Percentiles rank a stretch among this genome's conserved stretches.
These are phyloP conservation scores for Maudiozyma saulgeensis DNA, from an alignment of 805 yeast species.

Conservation along the genomic window DNA sequence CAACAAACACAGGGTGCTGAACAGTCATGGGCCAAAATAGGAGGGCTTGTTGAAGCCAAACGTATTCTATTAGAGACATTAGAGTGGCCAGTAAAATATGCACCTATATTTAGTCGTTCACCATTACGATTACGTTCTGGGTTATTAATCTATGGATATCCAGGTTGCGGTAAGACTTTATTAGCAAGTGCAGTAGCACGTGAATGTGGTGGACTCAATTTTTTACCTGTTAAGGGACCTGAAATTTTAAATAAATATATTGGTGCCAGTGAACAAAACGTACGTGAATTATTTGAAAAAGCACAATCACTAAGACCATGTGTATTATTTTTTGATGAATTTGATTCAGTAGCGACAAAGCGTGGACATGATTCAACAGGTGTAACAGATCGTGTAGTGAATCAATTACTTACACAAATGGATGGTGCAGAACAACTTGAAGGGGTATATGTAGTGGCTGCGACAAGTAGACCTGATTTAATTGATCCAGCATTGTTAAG, in stretches of 20 bases:
- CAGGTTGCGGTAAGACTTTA: conserved; percentile 95
- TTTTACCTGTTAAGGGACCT: conserved; percentile 91
- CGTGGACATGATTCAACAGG: conserved; percentile 98
- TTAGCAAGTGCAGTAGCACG: conserved; percentile 89
- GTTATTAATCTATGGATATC: conserved; percentile 83
- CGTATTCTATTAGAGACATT: conserved; percentile 70
- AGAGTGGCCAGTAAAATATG: conserved; percentile 96
- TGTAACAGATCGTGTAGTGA: conserved; percentile 94
- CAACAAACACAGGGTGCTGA: neutral
- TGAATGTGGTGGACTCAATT: conserved; percentile 78
- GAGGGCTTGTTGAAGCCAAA: conserved; percentile 76
- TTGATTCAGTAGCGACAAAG: conserved; percentile 94
- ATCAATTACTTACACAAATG: conserved; percentile 95
- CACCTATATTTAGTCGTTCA: conserved; percentile 85
- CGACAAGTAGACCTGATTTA: conserved; percentile 90
- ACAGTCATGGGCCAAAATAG: conserved; percentile 71
- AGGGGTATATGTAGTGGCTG: conserved; percentile 94
- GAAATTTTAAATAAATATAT: conserved; percentile 90
- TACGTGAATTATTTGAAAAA: conserved; percentile 83
- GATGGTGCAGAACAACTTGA: conserved; percentile 98
- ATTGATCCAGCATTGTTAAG: conserved; percentile 90
- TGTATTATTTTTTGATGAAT: conserved; percentile 85
- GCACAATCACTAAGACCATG: conserved; percentile 96
- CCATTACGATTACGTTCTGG: conserved; percentile 87
- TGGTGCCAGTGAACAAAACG: conserved; percentile 94